Base-by-base conservation (phyloP, 2,329 filamentous ascomycete species). In the Cryphonectria japonica region DNA sequence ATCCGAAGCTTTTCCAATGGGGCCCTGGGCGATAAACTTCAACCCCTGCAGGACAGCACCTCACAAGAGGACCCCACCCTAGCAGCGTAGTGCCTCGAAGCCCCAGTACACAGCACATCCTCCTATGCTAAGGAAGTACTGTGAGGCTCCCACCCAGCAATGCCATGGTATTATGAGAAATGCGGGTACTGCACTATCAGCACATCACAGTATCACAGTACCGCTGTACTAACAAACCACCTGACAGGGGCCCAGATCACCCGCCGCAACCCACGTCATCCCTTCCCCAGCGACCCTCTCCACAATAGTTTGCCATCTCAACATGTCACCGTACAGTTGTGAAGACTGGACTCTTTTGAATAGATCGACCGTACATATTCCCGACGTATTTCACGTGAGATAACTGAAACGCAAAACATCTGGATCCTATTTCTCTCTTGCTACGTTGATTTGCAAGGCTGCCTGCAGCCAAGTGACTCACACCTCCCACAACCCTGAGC, bases 211-310 rank as follows among this genome's bases (percentile, higher is more conserved):
- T n/a, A 0, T n/a, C 26, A 57, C 26, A 57, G n/a, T 29, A 29
- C n/a, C 26, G 26, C 52, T 29, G 52, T 57, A 57, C 46, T 14
- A 32, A 13, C 34, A 22, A 34, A 22, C 59, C 59, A 61, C 59
- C 34, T 61, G 59, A 61, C 59, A 61, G 59, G 59, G 59, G 59
- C 9, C 50, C 50, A 39, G 22, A 37, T 59, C 65, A 67, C 65
- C 65, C 65, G 50, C 62, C 65, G 37, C 52, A 26, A 39, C 50
- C 50, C 32, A 59, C 65, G 65, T 67, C 65, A 67, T 67, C 22
- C 59, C 59, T 39, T 39, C 16, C 16, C 59, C 16, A 22, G 57
- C 57, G 6, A 16, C 29, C 16, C 29, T 29, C 57, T 60, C 26
- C 8, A 39, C 37, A 39, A 39, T 39, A 39, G 37, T 39, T 39